A percentile compares a stretch with the other conserved stretches of the same genome.
phyloP scores from a whole-genome alignment of 495 filamentous ascomycete genomes.

The Gamarada debralockiae region DNA sequence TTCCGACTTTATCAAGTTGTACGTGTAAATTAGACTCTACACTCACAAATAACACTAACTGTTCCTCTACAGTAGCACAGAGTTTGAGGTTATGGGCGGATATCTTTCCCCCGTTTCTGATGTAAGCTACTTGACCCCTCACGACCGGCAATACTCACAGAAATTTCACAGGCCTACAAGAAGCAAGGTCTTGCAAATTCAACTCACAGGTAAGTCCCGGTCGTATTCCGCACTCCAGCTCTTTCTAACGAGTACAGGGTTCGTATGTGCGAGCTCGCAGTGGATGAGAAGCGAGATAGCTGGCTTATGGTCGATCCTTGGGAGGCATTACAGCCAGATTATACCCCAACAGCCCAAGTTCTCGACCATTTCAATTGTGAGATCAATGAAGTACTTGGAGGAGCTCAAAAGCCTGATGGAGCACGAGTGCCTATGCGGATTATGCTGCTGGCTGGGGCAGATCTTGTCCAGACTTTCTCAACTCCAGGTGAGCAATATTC shows the following conservation, averaged over 20 bases:
- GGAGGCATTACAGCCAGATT: constrained; percentile 51
- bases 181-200: constrained; percentile 79
- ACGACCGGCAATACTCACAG: constrained; percentile 46
- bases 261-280: constrained; percentile 74
- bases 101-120: constrained; percentile 74
- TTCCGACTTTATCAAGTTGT: constrained; percentile 70
- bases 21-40: constrained; percentile 23
- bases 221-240: not conserved
- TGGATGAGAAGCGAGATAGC: constrained; percentile 59
- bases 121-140: constrained; percentile 77
- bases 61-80: constrained; percentile 35
- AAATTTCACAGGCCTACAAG: constrained; percentile 63
- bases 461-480: constrained; percentile 79
- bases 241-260: constrained; percentile 17
- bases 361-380: constrained; percentile 83
- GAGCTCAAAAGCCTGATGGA: constrained; percentile 63
- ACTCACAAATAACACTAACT: not conserved
- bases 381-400: constrained; percentile 71
- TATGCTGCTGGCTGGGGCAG: constrained; percentile 72
- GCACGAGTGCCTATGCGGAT: constrained; percentile 50
- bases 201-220: constrained; percentile 54
- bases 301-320: constrained; percentile 82
- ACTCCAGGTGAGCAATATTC: constrained; percentile 34
- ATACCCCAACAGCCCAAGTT: constrained; percentile 82
- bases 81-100: constrained; percentile 81